These are phyloP conservation scores for Gentiana straminea DNA, from an alignment of 257 asterid species.

Conservation along the genomic window DNA sequence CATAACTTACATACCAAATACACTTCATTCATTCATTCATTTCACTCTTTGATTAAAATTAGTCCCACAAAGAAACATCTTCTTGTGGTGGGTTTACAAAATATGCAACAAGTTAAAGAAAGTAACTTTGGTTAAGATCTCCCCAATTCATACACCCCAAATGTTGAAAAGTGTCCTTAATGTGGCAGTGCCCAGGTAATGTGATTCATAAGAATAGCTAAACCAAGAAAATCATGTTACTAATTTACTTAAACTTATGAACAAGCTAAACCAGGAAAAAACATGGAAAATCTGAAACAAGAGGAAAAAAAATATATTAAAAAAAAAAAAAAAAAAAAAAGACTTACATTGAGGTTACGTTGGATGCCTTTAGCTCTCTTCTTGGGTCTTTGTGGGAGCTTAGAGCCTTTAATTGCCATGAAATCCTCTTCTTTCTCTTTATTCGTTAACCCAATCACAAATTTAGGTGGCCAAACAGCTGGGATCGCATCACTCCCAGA, in stretches of 20 bases:
- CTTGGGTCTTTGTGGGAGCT: conserved; percentile 93
- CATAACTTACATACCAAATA: no score
- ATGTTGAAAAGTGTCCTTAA: no score
- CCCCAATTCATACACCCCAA: no score
- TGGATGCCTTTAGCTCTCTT: conserved; percentile 79
- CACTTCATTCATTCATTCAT: no score
- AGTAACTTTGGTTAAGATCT: no score
- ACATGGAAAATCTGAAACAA: not conserved
- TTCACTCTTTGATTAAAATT: no score
- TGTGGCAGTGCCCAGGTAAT: no score
- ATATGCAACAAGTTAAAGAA: no score
- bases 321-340: not conserved
- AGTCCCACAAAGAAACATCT: no score
- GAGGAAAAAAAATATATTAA: not conserved
- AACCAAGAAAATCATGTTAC: no score
- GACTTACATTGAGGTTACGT: conserved; percentile 81
- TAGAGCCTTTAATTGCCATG: conserved; percentile 82
- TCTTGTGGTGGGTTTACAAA: no score
- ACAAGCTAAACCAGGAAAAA: not conserved
- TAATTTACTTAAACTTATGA: not conserved
- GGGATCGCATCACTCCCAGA: conserved; percentile 57
- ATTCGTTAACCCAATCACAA: conserved; percentile 67
- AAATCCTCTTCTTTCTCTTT: conserved; percentile 96
- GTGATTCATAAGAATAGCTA: no score
- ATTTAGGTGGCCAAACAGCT: conserved; percentile 74